phyloP scores from a whole-genome alignment of 768 basidiomycete genomes.

The Amanita exitialis region DNA sequence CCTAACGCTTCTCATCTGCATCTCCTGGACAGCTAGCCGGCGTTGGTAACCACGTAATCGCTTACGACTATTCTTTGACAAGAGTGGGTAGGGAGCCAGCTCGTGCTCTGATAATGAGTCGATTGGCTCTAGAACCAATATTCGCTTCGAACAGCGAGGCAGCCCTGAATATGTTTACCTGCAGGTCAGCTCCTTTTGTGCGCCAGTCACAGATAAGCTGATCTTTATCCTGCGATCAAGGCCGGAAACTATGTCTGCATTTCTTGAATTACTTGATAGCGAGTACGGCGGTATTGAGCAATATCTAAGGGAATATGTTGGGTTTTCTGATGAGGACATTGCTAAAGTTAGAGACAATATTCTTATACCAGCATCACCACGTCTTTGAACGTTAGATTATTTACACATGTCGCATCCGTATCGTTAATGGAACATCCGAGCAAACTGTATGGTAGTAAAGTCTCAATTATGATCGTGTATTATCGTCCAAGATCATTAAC shows the following conservation, averaged over 20 bases:
- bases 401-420: neutral
- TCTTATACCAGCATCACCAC: conserved; percentile 21
- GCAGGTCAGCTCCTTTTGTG: conserved; percentile 36
- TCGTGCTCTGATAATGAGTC: conserved; percentile 56
- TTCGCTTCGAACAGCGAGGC: conserved; percentile 68
- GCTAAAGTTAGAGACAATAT: conserved; percentile 48
- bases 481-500: neutral
- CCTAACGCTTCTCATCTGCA: neutral
- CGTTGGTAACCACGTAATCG: conserved; percentile 53
- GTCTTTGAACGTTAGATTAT: conserved; percentile 8
- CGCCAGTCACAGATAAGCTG: neutral
- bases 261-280: conserved; percentile 47
- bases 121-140: conserved; percentile 59
- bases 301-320: conserved; percentile 48
- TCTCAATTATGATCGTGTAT: neutral
- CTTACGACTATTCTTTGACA: conserved; percentile 69
- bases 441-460: neutral
- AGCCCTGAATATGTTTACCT: conserved; percentile 77
- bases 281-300: conserved; percentile 61
- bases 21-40: conserved; percentile 51
- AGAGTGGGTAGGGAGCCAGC: conserved; percentile 74
- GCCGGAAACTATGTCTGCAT: conserved; percentile 68
- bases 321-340: conserved; percentile 56
- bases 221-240: conserved; percentile 23
- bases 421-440: neutral